Conservation (phyloP, 2,329 filamentous ascomycete genomes). For the Macrophomina phaseolina region DNA sequence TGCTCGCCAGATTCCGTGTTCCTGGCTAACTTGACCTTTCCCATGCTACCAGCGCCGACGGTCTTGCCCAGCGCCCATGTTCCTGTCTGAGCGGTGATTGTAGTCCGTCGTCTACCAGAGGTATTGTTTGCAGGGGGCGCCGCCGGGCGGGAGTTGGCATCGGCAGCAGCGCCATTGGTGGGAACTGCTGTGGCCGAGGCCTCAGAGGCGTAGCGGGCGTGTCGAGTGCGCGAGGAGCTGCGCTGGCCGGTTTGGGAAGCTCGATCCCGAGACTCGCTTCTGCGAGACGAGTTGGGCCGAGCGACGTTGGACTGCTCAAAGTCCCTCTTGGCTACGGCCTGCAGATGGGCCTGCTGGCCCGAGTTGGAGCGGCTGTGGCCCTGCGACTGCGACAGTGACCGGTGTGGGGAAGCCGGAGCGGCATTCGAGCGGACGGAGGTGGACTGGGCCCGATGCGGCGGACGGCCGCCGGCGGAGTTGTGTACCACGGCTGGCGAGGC, state of each 20-base stretch:
- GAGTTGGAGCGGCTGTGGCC: slow-evolving; percentile 35
- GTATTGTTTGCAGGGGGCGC: slow-evolving; percentile 22
- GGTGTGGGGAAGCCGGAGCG: slow-evolving; percentile 38
- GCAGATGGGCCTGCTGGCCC: slow-evolving; percentile 54
- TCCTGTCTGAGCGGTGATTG: slow-evolving; percentile 82
- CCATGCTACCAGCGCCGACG: slow-evolving; percentile 97
- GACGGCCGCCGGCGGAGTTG: slow-evolving; percentile 38
- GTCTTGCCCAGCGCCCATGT: slow-evolving; percentile 97
- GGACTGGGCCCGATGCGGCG: slow-evolving; percentile 46
- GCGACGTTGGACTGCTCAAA: slow-evolving; percentile 74
- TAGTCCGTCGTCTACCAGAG: slow-evolving; percentile 65
- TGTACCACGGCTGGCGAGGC: slow-evolving; percentile 52
- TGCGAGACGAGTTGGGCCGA: slow-evolving; percentile 59
- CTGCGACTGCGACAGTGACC: slow-evolving; percentile 43
- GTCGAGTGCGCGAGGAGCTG: slow-evolving; percentile 36
- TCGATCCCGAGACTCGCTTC: slow-evolving; percentile 69
- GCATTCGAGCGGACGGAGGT: slow-evolving; percentile 38
- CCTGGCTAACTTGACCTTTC: slow-evolving; percentile 94
- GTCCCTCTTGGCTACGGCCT: slow-evolving; percentile 68
- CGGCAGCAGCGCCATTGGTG: slow-evolving; percentile 45
- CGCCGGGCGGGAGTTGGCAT: slow-evolving; percentile 28
- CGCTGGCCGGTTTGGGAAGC: slow-evolving; percentile 48
- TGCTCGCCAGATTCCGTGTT: slow-evolving; percentile 91
- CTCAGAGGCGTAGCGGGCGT: slow-evolving; percentile 54
- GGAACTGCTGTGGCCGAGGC: slow-evolving; percentile 43